Conservation (phyloP, 495 filamentous ascomycete species). For the Tuber microsphaerosporum region DNA sequence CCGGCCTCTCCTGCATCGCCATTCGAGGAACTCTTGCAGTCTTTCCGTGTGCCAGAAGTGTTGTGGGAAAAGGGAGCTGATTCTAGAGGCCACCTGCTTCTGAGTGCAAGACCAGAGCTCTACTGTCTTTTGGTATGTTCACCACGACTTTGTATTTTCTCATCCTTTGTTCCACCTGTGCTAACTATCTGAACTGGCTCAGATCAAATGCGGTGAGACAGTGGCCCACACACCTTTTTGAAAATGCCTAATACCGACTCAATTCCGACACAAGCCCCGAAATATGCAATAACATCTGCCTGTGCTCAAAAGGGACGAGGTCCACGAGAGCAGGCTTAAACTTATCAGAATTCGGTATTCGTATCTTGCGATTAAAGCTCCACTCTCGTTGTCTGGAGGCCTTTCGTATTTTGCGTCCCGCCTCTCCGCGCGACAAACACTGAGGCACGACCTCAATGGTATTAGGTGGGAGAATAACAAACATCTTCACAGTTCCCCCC, state of each 20-base stretch:
- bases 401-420: not conserved
- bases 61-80: not conserved
- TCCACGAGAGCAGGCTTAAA: not conserved
- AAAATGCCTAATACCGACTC: not conserved
- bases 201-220: not conserved
- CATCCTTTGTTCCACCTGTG: not conserved
- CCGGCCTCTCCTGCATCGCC: not conserved
- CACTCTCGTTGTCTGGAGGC: not conserved
- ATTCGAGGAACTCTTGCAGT: not conserved
- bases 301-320: not conserved
- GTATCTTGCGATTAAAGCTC: not conserved
- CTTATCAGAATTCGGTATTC: not conserved
- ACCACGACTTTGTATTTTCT: not conserved
- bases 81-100: not conserved
- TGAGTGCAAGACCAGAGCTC: not conserved
- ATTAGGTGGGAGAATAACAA: not conserved
- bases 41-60: not conserved
- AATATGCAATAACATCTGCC: not conserved
- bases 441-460: not conserved
- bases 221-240: not conserved
- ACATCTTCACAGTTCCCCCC: not conserved
- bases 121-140: not conserved
- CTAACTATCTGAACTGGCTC: not conserved
- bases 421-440: not conserved
- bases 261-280: not conserved